Percentiles rank a stretch among this genome's conserved stretches.
Conservation (phyloP, 2,329 filamentous ascomycete genomes). For the Talaromyces sp. region DNA sequence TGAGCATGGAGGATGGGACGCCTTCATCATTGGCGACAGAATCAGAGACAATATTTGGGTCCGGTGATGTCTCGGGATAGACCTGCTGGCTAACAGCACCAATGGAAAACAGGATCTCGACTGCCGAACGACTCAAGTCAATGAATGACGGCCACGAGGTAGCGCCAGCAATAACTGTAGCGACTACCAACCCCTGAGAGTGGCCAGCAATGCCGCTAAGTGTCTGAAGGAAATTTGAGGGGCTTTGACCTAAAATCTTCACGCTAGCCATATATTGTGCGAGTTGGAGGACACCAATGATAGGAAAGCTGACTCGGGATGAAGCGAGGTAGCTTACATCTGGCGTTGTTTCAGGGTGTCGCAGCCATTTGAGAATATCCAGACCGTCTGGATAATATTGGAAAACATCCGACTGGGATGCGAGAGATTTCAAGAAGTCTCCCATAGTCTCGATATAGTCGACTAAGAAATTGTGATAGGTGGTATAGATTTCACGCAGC, state of each 20-base stretch:
- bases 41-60: background rate
- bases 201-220: background rate
- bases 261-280: conserved; percentile 93
- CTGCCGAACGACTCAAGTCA: background rate
- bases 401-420: conserved; percentile 37
- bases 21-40: background rate
- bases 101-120: background rate
- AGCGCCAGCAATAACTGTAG: background rate
- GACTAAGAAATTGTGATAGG: background rate
- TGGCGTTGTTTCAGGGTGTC: conserved; percentile 80
- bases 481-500: background rate
- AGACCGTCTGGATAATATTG: conserved; percentile 86
- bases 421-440: background rate
- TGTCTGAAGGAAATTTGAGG: conserved; percentile 67
- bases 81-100: background rate
- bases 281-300: conserved; percentile 93
- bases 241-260: conserved; percentile 82
- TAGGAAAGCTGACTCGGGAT: conserved; percentile 87
- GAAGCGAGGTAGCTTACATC: conserved; percentile 93
- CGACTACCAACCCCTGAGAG: background rate
- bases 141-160: background rate
- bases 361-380: conserved; percentile 90
- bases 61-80: background rate
- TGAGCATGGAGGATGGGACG: background rate
- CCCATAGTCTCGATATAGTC: background rate